These are phyloP conservation scores for Tetrahymena elliotti DNA, from an alignment of 73 alveolate species.

Conservation along the genomic window DNA sequence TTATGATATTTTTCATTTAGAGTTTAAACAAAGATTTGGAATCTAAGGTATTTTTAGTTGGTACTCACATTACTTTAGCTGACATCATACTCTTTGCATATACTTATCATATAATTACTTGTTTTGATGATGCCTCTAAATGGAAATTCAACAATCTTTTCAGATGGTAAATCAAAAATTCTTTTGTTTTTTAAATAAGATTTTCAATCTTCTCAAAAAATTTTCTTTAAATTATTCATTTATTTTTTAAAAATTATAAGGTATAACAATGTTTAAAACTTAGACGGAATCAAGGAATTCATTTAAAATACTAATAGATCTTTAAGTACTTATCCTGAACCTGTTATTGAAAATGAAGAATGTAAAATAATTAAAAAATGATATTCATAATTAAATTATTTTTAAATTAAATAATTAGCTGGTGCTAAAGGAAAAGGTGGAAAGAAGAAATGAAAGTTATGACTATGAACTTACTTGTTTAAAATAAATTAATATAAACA, in stretches of 20 bases:
- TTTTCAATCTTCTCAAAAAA: neutral
- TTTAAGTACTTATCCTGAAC: neutral
- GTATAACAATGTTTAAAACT: neutral
- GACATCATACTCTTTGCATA: constrained; percentile 13
- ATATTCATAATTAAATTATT: neutral
- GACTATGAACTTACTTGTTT: neutral
- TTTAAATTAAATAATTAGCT: neutral
- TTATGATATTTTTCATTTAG: neutral
- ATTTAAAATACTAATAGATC: neutral
- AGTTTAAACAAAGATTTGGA: constrained; percentile 7
- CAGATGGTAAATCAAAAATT: constrained; percentile 33
- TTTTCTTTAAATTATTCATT: neutral
- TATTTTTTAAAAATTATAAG: neutral
- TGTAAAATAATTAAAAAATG: neutral
- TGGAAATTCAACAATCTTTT: constrained; percentile 11
- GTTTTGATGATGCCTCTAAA: constrained; percentile 7
- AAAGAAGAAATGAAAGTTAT: neutral
- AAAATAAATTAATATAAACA: neutral
- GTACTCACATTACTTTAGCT: constrained; percentile 28
- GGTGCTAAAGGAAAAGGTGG: neutral
- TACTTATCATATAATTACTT: constrained; percentile 17
- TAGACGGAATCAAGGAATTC: neutral
- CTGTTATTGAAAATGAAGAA: neutral
- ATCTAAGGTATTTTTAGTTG: constrained; percentile 22
- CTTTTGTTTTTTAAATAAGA: too few species aligned